Base-by-base conservation (phyloP, 148 eudicot genomes). In the Camellia granthamiana region DNA sequence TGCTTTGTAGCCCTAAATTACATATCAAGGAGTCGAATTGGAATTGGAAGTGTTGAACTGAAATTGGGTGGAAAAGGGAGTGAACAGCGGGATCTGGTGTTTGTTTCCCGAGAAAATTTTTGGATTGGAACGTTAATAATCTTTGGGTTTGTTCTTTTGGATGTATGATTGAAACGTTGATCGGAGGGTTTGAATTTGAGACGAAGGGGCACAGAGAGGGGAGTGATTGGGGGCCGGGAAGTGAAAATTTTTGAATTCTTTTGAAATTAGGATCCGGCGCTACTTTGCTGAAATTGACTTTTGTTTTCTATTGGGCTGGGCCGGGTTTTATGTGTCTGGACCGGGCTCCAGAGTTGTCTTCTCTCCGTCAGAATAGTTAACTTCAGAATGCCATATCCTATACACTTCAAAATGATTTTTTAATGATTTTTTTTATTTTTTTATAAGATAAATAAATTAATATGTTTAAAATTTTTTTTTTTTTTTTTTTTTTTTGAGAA, bases 221-320 rank as follows among this genome's bases (percentile, higher is more conserved):
- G 19, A 11, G 0, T 64, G 10, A 30, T 30, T 30, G 38, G 38
- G 38, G 38, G 38, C 38, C 38, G 65, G 5, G 52, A 41, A n/a
- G 47, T 13, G 6, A 12, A 42, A 46, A 70, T 18, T n/a, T 75
- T 75, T 59, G 67, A 75, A 75, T 75, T 58, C 52, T 62, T 51
- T 72, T 56, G 81, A 77, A 77, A 66, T 30, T 21, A 21, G 63
- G 62, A 77, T 16, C 46, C 30, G 84, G 76, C 80, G 80, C 70
- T 68, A 66, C 23, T 10, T 6, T 49, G 3, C 38, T 52, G 3
- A 47, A 11, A 5, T 19, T 3, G 6, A 9, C 52, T 4, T 43
- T 10, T n/a, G 38, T n/a, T 59, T 43, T 0, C 2, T 3, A 58
- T 5, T 2, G 56, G 56, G 44, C 19, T 47, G 78, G 69, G 56